Percentiles rank a stretch among this genome's conserved stretches.
phyloP scores from a whole-genome alignment of 345 rosid species.

The Punica granatum region DNA sequence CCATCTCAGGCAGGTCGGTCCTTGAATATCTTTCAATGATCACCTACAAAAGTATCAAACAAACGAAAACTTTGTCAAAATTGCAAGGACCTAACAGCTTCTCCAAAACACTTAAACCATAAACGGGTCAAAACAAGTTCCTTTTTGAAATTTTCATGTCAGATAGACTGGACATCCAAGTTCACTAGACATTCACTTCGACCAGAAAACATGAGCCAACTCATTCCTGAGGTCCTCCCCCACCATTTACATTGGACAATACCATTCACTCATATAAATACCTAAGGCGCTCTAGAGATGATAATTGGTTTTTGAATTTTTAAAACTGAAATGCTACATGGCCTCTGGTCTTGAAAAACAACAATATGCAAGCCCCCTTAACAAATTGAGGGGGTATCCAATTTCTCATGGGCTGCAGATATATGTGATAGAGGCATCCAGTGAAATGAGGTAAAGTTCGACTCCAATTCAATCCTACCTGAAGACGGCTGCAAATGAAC shows the following conservation, averaged over 20 bases:
- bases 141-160: neutral
- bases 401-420: too few species aligned
- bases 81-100: neutral
- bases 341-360: too few species aligned
- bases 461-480: neutral
- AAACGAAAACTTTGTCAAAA: neutral
- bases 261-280: neutral
- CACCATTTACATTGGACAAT: neutral
- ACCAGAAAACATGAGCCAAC: neutral
- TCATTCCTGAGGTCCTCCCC: neutral
- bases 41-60: slow-evolving; percentile 29
- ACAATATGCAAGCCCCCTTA: too few species aligned
- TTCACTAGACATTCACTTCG: neutral
- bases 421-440: neutral
- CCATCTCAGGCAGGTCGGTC: slow-evolving; percentile 68
- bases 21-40: slow-evolving; percentile 59
- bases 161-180: neutral
- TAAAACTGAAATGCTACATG: neutral
- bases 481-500: neutral
- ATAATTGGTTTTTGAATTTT: neutral
- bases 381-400: too few species aligned
- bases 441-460: neutral
- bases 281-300: neutral
- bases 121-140: neutral
- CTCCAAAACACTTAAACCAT: too few species aligned